Percentiles rank a stretch among this genome's conserved stretches.
phyloP scores from a whole-genome alignment of 306 rosid species.

The Prunus mongolica region DNA sequence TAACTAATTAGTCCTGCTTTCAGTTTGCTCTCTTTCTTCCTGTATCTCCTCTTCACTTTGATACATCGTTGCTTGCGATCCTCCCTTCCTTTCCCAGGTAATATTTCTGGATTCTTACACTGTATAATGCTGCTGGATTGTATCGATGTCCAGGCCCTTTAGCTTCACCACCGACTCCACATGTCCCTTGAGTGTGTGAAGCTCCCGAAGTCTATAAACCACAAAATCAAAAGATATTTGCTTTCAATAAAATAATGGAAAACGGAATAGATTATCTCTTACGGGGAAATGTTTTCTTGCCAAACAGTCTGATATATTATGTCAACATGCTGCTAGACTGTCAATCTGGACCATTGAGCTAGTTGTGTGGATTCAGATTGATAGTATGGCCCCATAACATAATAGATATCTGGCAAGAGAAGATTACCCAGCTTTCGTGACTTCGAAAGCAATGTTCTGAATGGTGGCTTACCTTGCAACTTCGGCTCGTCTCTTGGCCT shows the following conservation, averaged over 20 bases:
- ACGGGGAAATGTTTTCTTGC: not conserved
- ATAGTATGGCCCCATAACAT: not conserved
- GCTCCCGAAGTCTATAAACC: slow-evolving; percentile 82
- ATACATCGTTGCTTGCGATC: slow-evolving; percentile 14
- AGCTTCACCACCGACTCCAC: slow-evolving; percentile 98
- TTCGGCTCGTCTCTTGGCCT: slow-evolving; percentile 97
- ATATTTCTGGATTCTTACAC: slow-evolving; percentile 43
- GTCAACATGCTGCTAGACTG: not conserved
- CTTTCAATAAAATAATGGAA: not conserved
- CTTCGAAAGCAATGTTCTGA: not conserved
- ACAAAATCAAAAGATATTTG: not conserved
- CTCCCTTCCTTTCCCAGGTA: slow-evolving; percentile 22
- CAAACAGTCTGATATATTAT: not conserved
- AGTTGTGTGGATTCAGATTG: not conserved
- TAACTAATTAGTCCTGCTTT: slow-evolving; percentile 29
- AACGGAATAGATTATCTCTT: not conserved
- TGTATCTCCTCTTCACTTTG: slow-evolving; percentile 21
- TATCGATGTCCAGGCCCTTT: slow-evolving; percentile 88
- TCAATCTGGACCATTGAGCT: not conserved
- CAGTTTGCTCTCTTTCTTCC: not conserved
- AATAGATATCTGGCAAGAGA: not conserved
- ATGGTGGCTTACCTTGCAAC: slow-evolving; percentile 70
- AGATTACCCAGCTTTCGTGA: not conserved
- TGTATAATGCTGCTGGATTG: slow-evolving; percentile 95
- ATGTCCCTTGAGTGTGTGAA: slow-evolving; percentile 90